Evolutionary conservation across 345 rosid genomes (phyloP), one percentile per base, ranked within the genome.

Genomic region (Arabidopsis arenosa): DNA sequence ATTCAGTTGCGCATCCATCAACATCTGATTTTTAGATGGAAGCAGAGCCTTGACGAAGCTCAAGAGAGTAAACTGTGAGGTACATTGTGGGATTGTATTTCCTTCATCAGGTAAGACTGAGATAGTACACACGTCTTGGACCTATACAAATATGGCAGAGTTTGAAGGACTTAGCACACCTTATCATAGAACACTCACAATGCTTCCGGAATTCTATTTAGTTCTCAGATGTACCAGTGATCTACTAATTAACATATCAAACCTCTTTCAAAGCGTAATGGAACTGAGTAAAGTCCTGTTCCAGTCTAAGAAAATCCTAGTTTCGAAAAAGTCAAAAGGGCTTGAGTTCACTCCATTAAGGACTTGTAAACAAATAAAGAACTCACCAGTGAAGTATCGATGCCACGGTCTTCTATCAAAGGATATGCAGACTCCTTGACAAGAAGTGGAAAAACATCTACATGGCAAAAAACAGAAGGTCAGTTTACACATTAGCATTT

Each of bases 21-120:
- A 82, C 80, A 71, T 84, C 74, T 83, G 88, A 43, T 71, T 74
- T 63, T 86, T 88, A 53, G 86, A 78, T 26, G 90, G 83, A 79
- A 85, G 83, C 23, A 88, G 84, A 79, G 93, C 84, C 77, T 85
- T 88, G 39, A 94, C 60, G 58, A 91, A 81, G 80, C 93, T 83
- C 69, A 93, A 76, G 81, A 87, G 77, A 10, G 93, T 80, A 45
- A 86, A 81, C 75, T 80, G 83, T 0, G 90, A 83, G 48, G 76
- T 58, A 33, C 77, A 72, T 48, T 72, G 77, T 5, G 88, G 79
- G 58, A 75, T 78, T 12, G 55, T 52, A 28, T 76, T 81, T 47
- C 79, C 89, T 84, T 83, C 84, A 45, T 87, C 93, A 2, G 96
- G 89, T 73, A 89, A 63, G 73, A 87, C 77, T 21, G 97, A 84